Conservation (phyloP, 306 rosid genomes). For the Chamaecrista fasciculata region DNA sequence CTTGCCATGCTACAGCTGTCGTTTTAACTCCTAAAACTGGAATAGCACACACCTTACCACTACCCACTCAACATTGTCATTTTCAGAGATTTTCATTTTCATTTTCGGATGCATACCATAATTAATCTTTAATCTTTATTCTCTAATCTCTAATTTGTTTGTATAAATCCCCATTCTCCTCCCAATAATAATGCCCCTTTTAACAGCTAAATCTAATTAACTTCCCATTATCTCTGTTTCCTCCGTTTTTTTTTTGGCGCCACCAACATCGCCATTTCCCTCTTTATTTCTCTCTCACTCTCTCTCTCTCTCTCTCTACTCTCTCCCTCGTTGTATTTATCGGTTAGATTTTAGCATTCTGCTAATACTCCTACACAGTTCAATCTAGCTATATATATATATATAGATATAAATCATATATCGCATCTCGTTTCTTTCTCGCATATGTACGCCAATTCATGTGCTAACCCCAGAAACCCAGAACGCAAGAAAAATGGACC, state of each 20-base stretch:
- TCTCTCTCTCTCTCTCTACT: not conserved
- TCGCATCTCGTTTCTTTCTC: not conserved
- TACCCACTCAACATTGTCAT: too few species aligned
- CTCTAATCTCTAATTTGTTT: not conserved
- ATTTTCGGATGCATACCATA: too few species aligned
- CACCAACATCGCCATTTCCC: constrained; percentile 7
- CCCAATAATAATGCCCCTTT: too few species aligned
- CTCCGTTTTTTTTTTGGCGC: not conserved
- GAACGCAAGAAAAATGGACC: constrained; percentile 39
- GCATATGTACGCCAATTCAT: constrained; percentile 10
- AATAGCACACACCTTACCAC: constrained; percentile 10
- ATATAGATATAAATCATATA: too few species aligned
- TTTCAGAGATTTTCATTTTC: too few species aligned
- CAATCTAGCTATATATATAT: too few species aligned
- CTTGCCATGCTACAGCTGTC: constrained; percentile 45
- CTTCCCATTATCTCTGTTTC: not conserved
- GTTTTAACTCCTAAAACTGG: constrained; percentile 16
- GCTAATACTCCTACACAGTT: too few species aligned
- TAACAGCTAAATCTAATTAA: not conserved
- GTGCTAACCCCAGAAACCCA: constrained; percentile 2
- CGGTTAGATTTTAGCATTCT: constrained; percentile 17
- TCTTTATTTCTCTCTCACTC: not conserved
- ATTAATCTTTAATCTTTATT: too few species aligned
- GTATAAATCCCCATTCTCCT: not conserved
- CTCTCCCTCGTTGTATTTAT: constrained; percentile 23